Evolutionary conservation across 352 stramenopile species (phyloP), one percentile per base, ranked within the genome.

Genomic region (Phytophthora pini): DNA sequence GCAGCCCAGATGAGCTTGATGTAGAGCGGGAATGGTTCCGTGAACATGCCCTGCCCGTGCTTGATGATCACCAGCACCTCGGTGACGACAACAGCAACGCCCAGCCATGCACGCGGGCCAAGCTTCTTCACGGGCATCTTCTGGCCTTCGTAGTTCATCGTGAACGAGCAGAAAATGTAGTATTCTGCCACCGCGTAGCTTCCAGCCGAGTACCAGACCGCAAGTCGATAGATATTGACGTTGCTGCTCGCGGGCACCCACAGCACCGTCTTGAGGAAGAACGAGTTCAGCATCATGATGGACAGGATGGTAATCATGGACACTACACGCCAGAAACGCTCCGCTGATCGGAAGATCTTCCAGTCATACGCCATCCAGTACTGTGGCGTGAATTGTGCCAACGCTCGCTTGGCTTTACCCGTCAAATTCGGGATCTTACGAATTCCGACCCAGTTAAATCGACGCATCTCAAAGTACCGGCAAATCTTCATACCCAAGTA

Each of bases 241-340:
- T 77, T 82, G 56, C 82, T 94, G 41, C 85, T 93, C 20, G 86
- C 81, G 32, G 89, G 89, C 44, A 98, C 87, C 79, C 93, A 96
- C 15, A 98, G 76, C 69, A 96, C 89, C 26, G 92, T 96, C 81
- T 97, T 96, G 52, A 98, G 84, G 80, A 98, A 98, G 76, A 98
- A 98, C 68, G 93, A 97, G 79, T 98, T 98, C 57, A 98, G 83
- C 89, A 98, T 96, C 77, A 97, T 97, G 53, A 97, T 71, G 31
- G 97, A 94, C 20, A 97, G 74, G 45, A 98, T 92, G 27, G 88
- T 79, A 34, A 98, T 76, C 79, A 98, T 93, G 27, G 76, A 89
- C 82, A 94, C 88, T 20, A 97, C 89, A 49, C 95, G 87, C 77
- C 85, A 94, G 61, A 97, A 97, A 17, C 90, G 86, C 48, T 96